Evolutionary conservation across 192 early-diverging fungal species (phyloP), one percentile per base, ranked within the genome.

Genomic region (Linnemannia exigua): DNA sequence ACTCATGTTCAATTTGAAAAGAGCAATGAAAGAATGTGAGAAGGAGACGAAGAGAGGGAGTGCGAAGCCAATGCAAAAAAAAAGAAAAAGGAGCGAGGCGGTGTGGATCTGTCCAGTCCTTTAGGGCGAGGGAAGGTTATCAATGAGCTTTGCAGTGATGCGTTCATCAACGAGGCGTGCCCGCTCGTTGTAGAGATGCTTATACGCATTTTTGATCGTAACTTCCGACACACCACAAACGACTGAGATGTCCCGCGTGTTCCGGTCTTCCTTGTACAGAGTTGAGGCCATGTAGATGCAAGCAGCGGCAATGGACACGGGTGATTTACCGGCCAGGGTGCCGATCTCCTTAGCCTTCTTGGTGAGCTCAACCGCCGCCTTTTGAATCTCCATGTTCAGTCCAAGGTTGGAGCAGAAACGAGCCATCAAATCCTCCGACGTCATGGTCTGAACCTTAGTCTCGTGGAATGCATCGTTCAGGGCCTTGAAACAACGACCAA

Each of bases 191-290:
- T 91, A 95, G 25, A 97, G 80, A 41, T 91, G 87, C 74, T 92
- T 93, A 80, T 97, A 97, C 6, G 96, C 93, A 88, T 93, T 96
- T 85, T 96, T 96, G 74, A 99, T 94, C 0, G 98, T 99, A 17
- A 95, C 94, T 82, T 99, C 98, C 25, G 97, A 98, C 67, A 97
- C 97, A 71, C 97, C 96, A 20, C 96, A 95, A 0, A 97, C 94
- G 36, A 93, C 82, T 36, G 96, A 95, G 75, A 99, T 95, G 19
- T 96, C 95, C 37, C 89, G 90, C 8, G 96, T 95, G 5, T 91
- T 86, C 41, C 95, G 92, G 5, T 92, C 92, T 69, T 93, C 89
- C 20, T 89, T 88, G 48, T 93, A 94, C 37, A 99, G 77, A 66
- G 93, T 93, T 46, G 93, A 93, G 7, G 92, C 95, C 91, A 98